Base-by-base conservation (phyloP, 2,329 filamentous ascomycete genomes). In the Aspergillus arachidicola region DNA sequence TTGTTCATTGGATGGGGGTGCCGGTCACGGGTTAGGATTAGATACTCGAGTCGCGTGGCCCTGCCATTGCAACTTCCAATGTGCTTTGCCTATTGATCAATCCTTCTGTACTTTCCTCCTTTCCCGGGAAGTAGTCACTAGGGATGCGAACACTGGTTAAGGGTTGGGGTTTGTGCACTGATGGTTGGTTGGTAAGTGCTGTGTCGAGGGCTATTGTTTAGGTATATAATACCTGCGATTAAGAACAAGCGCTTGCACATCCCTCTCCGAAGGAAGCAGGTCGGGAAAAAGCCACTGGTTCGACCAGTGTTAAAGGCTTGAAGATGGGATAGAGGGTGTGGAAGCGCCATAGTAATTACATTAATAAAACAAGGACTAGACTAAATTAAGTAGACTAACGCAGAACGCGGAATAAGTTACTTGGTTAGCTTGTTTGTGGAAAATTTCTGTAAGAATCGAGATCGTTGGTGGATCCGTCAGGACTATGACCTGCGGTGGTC, bases 371-470 rank as follows among this genome's bases (percentile, higher is more conserved):
- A 50, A 50, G 46, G 46, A 16, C 48, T 51, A 51, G 21, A 26
- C 45, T 26, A 51, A 51, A 2, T 5, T 11, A 51, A 51, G 48
- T 32, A 11, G 19, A 34, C 48, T 51, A 51, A 51, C 16, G 48
- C 30, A 10, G 19, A n/a, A n/a, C 19, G 10, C 48, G 28, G 48
- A 32, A 34, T 51, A 32, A n/a, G 48, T 51, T 51, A 32, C 28
- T 51, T 51, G 48, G 26, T 51, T 51, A 51, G 48, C 48, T 51
- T 51, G 28, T 51, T 28, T 51, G 28, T 51, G 48, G 48, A 30
- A 51, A 51, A 32, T 51, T 51, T 32, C 16, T 32, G 23, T 32
- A 19, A n/a, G 16, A 51, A 32, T 51, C 48, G 28, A 51, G 48
- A 51, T 51, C 48, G 28, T 51, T 32, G 48, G 48, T 51, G 48